phyloP scores from a whole-genome alignment of 2,329 filamentous ascomycete species.

The Phyllosticta citribraziliensis region DNA sequence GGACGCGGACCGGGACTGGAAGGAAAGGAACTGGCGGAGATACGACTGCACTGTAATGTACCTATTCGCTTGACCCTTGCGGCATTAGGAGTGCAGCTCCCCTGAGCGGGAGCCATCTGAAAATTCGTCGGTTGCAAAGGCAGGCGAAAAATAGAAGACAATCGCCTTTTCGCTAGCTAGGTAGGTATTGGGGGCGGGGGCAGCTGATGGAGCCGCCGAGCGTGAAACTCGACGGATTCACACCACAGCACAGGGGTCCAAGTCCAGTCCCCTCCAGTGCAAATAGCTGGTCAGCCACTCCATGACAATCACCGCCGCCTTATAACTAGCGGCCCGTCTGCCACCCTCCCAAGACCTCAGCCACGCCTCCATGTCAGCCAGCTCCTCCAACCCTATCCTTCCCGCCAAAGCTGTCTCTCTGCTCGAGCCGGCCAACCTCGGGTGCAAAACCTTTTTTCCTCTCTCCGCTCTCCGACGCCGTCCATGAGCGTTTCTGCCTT shows the following conservation, averaged over 20 bases:
- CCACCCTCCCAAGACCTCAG: background rate
- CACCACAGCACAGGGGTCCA: background rate
- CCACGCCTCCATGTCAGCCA: background rate
- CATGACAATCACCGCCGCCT: background rate
- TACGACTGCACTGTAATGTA: too few relatives aligned
- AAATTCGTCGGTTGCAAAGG: too few relatives aligned
- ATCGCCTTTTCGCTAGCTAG: background rate
- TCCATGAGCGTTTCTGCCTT: background rate
- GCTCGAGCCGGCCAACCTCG: background rate
- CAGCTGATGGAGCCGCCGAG: background rate
- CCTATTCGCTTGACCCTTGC: too few relatives aligned
- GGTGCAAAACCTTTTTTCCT: background rate
- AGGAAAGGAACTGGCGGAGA: background rate
- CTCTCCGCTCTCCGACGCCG: background rate
- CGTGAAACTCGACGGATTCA: background rate
- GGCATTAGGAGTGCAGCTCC: too few relatives aligned
- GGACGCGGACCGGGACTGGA: too few relatives aligned
- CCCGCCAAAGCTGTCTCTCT: background rate
- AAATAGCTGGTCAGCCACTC: slow-evolving; percentile 6
- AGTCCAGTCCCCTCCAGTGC: background rate
- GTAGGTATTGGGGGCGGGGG: background rate
- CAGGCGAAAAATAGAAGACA: too few relatives aligned
- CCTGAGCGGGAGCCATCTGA: too few relatives aligned
- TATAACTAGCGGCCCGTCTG: slow-evolving; percentile 3
- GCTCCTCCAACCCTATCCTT: background rate